A percentile compares a stretch with the other conserved stretches of the same genome.
phyloP scores from a whole-genome alignment of 495 filamentous ascomycete genomes.

The Trichodelitschia bisporula region DNA sequence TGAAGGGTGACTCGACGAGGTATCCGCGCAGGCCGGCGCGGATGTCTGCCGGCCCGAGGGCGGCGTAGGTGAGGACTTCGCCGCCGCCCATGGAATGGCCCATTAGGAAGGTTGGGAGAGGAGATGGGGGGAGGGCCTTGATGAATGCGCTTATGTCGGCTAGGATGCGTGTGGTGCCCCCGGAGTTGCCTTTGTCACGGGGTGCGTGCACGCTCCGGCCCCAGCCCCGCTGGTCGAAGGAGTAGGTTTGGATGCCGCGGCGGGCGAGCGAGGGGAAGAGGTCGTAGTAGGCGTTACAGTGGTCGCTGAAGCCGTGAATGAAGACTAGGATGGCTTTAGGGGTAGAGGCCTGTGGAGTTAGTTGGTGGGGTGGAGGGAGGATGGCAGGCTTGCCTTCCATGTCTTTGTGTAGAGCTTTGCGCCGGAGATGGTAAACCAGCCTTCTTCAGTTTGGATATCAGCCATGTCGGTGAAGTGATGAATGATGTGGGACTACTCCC shows the following conservation, averaged over 20 bases:
- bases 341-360: too few species aligned
- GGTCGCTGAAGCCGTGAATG: conserved; percentile 76
- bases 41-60: conserved; percentile 17
- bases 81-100: conserved; percentile 76
- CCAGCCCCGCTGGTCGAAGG: conserved; percentile 62
- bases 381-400: too few species aligned
- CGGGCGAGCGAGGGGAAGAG: conserved; percentile 43
- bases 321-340: too few species aligned
- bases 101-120: conserved; percentile 52
- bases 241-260: conserved; percentile 45
- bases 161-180: conserved; percentile 43
- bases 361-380: too few species aligned
- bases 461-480: too few species aligned
- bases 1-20: conserved; percentile 41
- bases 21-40: conserved; percentile 28
- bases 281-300: conserved; percentile 40
- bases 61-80: conserved; percentile 30
- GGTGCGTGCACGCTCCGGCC: conserved; percentile 22
- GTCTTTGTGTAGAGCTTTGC: too few species aligned
- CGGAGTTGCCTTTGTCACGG: conserved; percentile 36
- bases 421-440: too few species aligned
- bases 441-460: too few species aligned
- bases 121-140: conserved; percentile 24
- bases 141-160: conserved; percentile 50
- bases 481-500: too few species aligned